These are phyloP conservation scores for Pyricularia pennisetigena DNA, from an alignment of 2,329 filamentous ascomycete species.

Conservation along the genomic window DNA sequence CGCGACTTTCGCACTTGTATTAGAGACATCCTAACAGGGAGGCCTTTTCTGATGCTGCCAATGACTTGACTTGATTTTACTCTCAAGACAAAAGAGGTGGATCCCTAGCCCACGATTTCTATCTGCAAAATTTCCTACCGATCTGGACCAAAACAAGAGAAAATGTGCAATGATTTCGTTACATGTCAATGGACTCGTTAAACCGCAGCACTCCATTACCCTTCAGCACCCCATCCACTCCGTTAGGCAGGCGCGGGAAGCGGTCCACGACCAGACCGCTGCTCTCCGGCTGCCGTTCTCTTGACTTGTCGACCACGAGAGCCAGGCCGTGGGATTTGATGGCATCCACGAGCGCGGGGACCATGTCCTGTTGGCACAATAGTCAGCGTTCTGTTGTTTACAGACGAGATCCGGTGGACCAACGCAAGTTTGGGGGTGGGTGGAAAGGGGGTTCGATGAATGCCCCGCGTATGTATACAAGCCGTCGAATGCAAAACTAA, in stretches of 20 bases:
- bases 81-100: not conserved
- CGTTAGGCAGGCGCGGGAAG: conserved; percentile 59
- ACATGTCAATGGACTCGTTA: conserved; percentile 79
- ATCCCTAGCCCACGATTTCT: not conserved
- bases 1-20: not conserved
- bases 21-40: not conserved
- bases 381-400: not conserved
- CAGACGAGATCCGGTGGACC: too few species aligned
- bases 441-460: conserved; percentile 2
- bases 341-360: conserved; percentile 81
- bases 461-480: not conserved
- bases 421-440: not conserved
- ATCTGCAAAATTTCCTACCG: not conserved
- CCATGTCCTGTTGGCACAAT: conserved; percentile 61
- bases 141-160: not conserved
- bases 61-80: not conserved
- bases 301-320: conserved; percentile 78
- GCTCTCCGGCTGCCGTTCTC: conserved; percentile 34
- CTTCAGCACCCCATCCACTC: conserved; percentile 80
- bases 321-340: conserved; percentile 93
- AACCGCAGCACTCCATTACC: conserved; percentile 83
- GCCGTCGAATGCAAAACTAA: not conserved
- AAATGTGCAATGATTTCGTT: conserved; percentile 8
- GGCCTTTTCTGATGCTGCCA: not conserved
- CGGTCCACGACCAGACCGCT: conserved; percentile 31